Base-by-base conservation (phyloP, 2,329 filamentous ascomycete genomes). In the Daldinia eschscholtzii region DNA sequence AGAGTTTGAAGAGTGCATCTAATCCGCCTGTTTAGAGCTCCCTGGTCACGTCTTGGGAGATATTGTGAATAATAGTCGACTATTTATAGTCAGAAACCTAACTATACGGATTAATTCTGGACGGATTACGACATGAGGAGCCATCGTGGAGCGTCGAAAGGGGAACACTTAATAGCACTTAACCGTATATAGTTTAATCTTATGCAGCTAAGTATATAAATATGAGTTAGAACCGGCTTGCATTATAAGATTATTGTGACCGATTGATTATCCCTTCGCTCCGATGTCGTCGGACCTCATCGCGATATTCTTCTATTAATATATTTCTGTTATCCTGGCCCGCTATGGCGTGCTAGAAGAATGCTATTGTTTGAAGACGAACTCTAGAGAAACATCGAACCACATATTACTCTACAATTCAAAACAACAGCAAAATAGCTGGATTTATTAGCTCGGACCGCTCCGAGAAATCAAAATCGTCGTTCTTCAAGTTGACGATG, bases 201-300 rank as follows among this genome's bases (percentile, higher is more conserved):
- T 59, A 66, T 66, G 55, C 28, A 59, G 12, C 18, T 50, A 60
- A 18, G 6, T 15, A n/a, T 20, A 12, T 56, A 4, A n/a, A 26
- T 15, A 35, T 42, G n/a, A 37, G 39, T 56, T 55, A 20, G 12
- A n/a, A 55, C 30, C n/a, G 10, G 5, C 30, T 55, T 26, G 5
- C 10, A 57, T 41, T 42, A 61, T 57, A 26, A 15, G 18, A 13
- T 10, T 42, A 52, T 20, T 9, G 15, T 20, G 9, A 4, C 42
- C 9, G 61, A 44, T 57, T 28, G 23, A 59, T 41, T n/a, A 48
- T 48, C 61, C 52, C 30, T 1, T 61, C 44, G 30, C 68, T 68
- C 68, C 68, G 65, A 71, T 68, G 62, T 70, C 68, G 68, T 68
- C 35, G 20, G 15, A 58, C 52, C 18, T 63, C 58, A 50, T 61